Conservation (phyloP, 305 asterid genomes). For the Rubia balearica region DNA sequence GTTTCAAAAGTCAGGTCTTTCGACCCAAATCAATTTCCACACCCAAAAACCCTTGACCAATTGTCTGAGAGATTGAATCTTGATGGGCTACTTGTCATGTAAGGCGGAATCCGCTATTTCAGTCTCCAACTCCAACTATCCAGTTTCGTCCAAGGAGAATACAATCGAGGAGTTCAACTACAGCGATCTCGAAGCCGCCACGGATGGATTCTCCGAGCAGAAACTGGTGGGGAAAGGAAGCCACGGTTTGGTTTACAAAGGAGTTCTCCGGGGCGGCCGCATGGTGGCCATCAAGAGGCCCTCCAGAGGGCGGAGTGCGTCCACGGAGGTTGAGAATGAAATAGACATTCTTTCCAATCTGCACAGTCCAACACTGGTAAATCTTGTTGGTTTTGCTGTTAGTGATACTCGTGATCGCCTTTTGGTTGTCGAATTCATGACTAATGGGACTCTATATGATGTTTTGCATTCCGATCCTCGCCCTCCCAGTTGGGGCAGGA, state of each 20-base stretch:
- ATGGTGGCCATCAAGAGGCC: constrained; percentile 67
- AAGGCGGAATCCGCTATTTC: no score
- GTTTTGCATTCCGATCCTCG: constrained; percentile 53
- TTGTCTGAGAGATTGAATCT: no score
- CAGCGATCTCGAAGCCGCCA: constrained; percentile 72
- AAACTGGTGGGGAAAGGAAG: constrained; percentile 70
- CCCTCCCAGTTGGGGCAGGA: constrained; percentile 68
- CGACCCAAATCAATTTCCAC: no score
- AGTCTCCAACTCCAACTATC: no score
- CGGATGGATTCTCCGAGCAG: constrained; percentile 58
- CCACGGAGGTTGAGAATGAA: constrained; percentile 65
- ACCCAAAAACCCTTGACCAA: no score
- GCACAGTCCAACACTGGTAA: constrained; percentile 64
- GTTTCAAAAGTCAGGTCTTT: no score
- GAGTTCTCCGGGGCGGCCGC: constrained; percentile 58
- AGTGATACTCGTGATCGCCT: constrained; percentile 44
- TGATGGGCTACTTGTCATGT: no score
- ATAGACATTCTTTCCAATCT: constrained; percentile 58
- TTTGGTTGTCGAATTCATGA: constrained; percentile 81
- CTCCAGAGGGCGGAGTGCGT: constrained; percentile 32
- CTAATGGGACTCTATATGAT: constrained; percentile 75
- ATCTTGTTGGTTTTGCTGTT: constrained; percentile 64
- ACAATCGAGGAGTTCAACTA: constrained; percentile 64
- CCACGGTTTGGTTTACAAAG: constrained; percentile 84
- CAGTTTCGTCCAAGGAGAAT: no score